phyloP scores from a whole-genome alignment of 306 rosid genomes.

The Leucaena leucocephala region DNA sequence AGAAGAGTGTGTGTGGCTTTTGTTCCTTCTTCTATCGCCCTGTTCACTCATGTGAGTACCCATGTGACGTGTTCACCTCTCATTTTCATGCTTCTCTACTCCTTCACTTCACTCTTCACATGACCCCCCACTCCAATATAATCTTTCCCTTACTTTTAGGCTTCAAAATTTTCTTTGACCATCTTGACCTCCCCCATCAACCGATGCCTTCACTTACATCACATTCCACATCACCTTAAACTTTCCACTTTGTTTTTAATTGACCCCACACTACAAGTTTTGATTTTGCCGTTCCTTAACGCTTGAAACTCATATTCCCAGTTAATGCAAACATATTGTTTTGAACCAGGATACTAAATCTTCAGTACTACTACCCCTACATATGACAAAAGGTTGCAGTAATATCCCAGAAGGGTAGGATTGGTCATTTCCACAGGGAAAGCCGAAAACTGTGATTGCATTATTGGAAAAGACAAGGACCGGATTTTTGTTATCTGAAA shows the following conservation, averaged over 20 bases:
- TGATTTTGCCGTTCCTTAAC: background rate
- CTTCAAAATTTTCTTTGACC: background rate
- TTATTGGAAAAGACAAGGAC: conserved; percentile 18
- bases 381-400: background rate
- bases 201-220: background rate
- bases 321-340: background rate
- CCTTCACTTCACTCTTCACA: conserved; percentile 41
- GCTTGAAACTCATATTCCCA: background rate
- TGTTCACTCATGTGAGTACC: conserved; percentile 57
- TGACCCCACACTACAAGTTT: background rate
- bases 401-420: background rate
- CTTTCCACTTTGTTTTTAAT: background rate
- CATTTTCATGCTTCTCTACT: conserved; percentile 43
- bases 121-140: background rate
- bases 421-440: conserved; percentile 20
- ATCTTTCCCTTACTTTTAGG: conserved; percentile 24
- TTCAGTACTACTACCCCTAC: background rate
- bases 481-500: background rate
- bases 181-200: conserved; percentile 9
- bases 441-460: background rate
- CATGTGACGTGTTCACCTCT: conserved; percentile 47
- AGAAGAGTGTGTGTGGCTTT: conserved; percentile 44
- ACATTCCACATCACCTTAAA: background rate
- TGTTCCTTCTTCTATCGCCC: conserved; percentile 29
- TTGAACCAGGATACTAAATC: background rate